Conservation (phyloP, 352 stramenopile genomes). For the Globisporangium recalcitrans region DNA sequence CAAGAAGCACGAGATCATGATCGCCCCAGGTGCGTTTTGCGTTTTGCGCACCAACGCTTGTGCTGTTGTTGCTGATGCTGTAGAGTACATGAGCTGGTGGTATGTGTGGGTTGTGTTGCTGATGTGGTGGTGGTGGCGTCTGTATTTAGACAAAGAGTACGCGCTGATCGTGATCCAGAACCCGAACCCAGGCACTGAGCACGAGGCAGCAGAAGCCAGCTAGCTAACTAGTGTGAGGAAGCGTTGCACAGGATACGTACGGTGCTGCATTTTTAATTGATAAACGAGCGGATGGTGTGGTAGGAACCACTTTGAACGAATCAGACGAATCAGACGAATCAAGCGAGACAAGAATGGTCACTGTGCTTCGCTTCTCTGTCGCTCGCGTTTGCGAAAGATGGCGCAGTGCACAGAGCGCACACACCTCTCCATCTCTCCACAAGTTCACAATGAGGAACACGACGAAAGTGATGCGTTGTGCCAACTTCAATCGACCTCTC, state of each 20-base stretch:
- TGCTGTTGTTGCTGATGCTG: background rate
- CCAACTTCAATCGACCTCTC: no score
- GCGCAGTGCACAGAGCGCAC: no score
- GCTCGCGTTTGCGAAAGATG: no score
- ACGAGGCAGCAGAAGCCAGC: conserved; percentile 26
- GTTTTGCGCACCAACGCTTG: background rate
- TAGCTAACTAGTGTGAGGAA: conserved; percentile 2
- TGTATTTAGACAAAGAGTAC: conserved; percentile 85
- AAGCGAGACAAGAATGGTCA: no score
- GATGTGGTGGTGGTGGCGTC: background rate
- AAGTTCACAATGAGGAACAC: no score
- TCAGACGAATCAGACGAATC: no score
- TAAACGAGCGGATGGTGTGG: background rate
- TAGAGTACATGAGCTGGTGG: no score
- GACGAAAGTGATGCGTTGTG: no score
- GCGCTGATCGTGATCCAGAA: conserved; percentile 93
- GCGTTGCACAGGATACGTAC: background rate
- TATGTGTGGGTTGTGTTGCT: no score
- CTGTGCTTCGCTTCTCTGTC: no score
- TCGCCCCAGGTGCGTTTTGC: conserved; percentile 48
- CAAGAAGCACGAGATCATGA: conserved; percentile 94
- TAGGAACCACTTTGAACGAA: no score
- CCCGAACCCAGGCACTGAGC: conserved; percentile 54
- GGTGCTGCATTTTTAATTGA: background rate
- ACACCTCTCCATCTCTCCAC: no score